Conservation (phyloP, 768 basidiomycete genomes). For the Collybia sp. region DNA sequence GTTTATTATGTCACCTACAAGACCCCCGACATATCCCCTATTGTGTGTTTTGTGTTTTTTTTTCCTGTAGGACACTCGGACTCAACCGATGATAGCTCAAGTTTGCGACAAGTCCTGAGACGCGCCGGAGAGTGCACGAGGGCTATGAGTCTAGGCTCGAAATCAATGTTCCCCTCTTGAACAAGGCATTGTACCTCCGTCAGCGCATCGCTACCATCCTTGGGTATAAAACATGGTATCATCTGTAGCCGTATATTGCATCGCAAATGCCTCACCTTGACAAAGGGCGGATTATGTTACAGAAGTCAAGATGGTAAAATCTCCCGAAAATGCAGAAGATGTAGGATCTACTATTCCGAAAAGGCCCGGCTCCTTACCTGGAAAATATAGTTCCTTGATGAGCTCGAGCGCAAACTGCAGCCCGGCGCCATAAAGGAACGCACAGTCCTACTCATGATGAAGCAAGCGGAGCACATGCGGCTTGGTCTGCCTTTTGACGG, state of each 20-base stretch:
- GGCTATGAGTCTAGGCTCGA: slow-evolving; percentile 65
- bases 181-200: slow-evolving; percentile 65
- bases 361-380: slow-evolving; percentile 3
- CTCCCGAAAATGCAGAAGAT: slow-evolving; percentile 51
- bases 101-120: slow-evolving; percentile 67
- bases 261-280: neutral
- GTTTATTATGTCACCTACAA: slow-evolving; percentile 76
- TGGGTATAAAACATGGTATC: slow-evolving; percentile 68
- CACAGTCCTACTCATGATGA: slow-evolving; percentile 62
- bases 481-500: slow-evolving; percentile 61
- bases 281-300: slow-evolving; percentile 73
- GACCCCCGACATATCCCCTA: slow-evolving; percentile 76
- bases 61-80: neutral
- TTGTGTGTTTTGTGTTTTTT: slow-evolving; percentile 38
- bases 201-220: slow-evolving; percentile 64
- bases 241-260: neutral
- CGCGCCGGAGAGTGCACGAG: slow-evolving; percentile 61
- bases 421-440: slow-evolving; percentile 70
- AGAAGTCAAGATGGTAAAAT: slow-evolving; percentile 85
- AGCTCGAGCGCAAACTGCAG: slow-evolving; percentile 67
- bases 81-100: slow-evolving; percentile 51
- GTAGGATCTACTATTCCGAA: slow-evolving; percentile 22
- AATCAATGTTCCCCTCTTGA: slow-evolving; percentile 67
- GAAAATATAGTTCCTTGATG: slow-evolving; percentile 60
- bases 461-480: slow-evolving; percentile 66